Evolutionary conservation across 2,329 filamentous ascomycete species (phyloP).

Genomic region (Anthostomella pinea): DNA sequence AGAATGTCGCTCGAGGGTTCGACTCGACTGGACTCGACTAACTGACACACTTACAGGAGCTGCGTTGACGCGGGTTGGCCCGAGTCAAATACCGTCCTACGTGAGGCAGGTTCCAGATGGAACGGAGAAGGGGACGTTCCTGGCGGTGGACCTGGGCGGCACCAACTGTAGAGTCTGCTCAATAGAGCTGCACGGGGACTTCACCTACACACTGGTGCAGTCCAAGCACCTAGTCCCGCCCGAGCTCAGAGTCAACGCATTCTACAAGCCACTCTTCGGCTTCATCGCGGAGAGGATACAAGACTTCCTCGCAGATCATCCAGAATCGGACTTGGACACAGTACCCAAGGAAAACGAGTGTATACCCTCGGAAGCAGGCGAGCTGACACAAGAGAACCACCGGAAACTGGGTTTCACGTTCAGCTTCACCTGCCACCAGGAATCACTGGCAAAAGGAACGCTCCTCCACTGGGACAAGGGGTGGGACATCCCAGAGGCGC

Average conservation of each 20-base stretch:
- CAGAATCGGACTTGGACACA: slow-evolving; percentile 27
- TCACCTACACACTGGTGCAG: slow-evolving; percentile 69
- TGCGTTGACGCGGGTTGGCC: slow-evolving; percentile 59
- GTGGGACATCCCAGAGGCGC: slow-evolving; percentile 72
- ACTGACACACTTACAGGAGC: neutral
- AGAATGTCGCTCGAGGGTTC: neutral
- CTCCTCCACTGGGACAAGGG: slow-evolving; percentile 80
- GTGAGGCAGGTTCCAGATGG: slow-evolving; percentile 75
- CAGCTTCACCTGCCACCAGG: slow-evolving; percentile 70
- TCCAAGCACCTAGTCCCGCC: slow-evolving; percentile 37
- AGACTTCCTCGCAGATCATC: slow-evolving; percentile 61
- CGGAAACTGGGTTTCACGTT: slow-evolving; percentile 32
- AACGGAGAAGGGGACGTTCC: slow-evolving; percentile 60
- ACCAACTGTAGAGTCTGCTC: slow-evolving; percentile 35
- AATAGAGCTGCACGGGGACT: slow-evolving; percentile 47
- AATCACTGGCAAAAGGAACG: slow-evolving; percentile 68
- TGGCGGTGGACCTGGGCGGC: slow-evolving; percentile 35
- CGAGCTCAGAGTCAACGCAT: slow-evolving; percentile 19
- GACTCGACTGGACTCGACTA: neutral
- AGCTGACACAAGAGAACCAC: slow-evolving; percentile 2
- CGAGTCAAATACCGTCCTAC: slow-evolving; percentile 76
- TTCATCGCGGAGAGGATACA: slow-evolving; percentile 74
- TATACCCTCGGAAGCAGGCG: neutral
- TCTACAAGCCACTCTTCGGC: slow-evolving; percentile 61
- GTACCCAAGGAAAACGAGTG: too few relatives aligned